phyloP scores from a whole-genome alignment of 495 filamentous ascomycete genomes.

The Staphylotrichum longicolle region DNA sequence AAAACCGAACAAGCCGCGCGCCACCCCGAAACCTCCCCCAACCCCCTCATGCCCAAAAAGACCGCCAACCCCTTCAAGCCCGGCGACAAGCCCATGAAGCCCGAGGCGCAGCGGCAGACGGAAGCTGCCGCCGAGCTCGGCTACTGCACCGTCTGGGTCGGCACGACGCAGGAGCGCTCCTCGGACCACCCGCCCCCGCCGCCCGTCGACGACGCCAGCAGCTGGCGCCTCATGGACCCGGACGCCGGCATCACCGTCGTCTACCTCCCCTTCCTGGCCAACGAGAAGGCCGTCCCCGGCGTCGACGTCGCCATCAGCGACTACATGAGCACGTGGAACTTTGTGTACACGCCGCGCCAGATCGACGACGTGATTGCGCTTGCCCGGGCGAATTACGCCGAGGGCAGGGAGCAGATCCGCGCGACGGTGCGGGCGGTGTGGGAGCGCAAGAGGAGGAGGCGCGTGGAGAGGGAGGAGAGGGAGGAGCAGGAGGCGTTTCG shows the following conservation, averaged over 20 bases:
- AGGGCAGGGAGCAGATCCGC: slow-evolving; percentile 72
- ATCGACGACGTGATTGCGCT: slow-evolving; percentile 77
- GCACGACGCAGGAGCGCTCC: slow-evolving; percentile 68
- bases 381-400: slow-evolving; percentile 80
- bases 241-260: slow-evolving; percentile 84
- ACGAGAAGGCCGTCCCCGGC: slow-evolving; percentile 64
- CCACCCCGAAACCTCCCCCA: slow-evolving; percentile 17
- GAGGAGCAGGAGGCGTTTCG: slow-evolving; percentile 48
- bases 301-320: slow-evolving; percentile 77
- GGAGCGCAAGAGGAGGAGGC: slow-evolving; percentile 75
- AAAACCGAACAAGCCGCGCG: slow-evolving; percentile 48
- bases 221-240: slow-evolving; percentile 72
- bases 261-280: slow-evolving; percentile 87
- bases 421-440: slow-evolving; percentile 86
- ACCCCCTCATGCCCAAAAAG: background rate
- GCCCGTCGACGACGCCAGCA: slow-evolving; percentile 50
- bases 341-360: slow-evolving; percentile 84
- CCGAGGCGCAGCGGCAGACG: slow-evolving; percentile 35
- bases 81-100: slow-evolving; percentile 17
- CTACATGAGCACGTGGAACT: slow-evolving; percentile 96
- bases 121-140: slow-evolving; percentile 60
- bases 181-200: slow-evolving; percentile 58
- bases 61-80: background rate
- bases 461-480: slow-evolving; percentile 58
- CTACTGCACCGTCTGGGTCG: slow-evolving; percentile 96